Evolutionary conservation across 2,329 filamentous ascomycete species (phyloP).

Genomic region (Fusarium subtropicale): DNA sequence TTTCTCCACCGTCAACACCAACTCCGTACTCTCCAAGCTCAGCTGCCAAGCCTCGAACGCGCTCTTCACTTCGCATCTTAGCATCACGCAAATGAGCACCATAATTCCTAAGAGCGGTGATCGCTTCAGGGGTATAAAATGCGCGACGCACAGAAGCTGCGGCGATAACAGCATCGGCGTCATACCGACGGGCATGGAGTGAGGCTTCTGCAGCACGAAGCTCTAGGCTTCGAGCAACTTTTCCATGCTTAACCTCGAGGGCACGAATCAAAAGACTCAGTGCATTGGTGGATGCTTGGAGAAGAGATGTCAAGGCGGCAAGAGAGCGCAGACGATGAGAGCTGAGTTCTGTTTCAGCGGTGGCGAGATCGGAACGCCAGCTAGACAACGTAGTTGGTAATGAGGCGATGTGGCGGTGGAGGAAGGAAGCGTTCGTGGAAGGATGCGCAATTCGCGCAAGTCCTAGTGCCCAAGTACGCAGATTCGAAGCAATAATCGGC

Average conservation of each 20-base stretch:
- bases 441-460: conserved; percentile 63
- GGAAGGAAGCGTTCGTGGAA: conserved; percentile 64
- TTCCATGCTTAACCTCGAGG: conserved; percentile 67
- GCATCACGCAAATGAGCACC: conserved; percentile 62
- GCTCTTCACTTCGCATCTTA: conserved; percentile 58
- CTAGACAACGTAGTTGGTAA: conserved; percentile 56
- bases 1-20: conserved; percentile 49
- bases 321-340: conserved; percentile 55
- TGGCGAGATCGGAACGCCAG: conserved; percentile 52
- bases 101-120: conserved; percentile 60
- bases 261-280: conserved; percentile 60
- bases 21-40: conserved; percentile 65
- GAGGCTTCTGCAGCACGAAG: conserved; percentile 61
- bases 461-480: conserved; percentile 61
- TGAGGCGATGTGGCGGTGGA: conserved; percentile 67
- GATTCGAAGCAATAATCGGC: conserved; percentile 60
- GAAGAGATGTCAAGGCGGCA: conserved; percentile 53
- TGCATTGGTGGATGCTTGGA: conserved; percentile 55
- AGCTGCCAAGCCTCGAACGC: conserved; percentile 54
- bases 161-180: conserved; percentile 53
- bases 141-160: conserved; percentile 53
- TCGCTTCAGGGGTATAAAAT: conserved; percentile 60
- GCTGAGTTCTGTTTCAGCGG: conserved; percentile 51
- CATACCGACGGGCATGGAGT: conserved; percentile 57
- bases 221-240: conserved; percentile 62